Base-by-base conservation (phyloP, 1,284 basidiomycete genomes). In the Pyrrhoderma lamaoense region DNA sequence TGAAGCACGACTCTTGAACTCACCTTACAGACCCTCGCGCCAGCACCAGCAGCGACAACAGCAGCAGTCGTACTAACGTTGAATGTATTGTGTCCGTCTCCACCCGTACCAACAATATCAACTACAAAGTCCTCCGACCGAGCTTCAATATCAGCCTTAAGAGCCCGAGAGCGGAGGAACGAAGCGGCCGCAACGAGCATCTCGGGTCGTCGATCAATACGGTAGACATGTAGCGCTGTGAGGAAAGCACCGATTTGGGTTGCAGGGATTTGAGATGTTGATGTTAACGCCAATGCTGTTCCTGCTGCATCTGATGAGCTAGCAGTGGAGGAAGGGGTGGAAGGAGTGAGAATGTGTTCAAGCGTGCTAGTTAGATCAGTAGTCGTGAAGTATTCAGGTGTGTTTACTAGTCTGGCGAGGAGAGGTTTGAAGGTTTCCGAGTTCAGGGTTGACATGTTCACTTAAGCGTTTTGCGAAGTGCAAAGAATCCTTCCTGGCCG, bases 61-160 rank as follows among this genome's bases (percentile, higher is more conserved):
- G 83, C 93, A 1, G 95, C 95, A 0, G 93, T 89, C 0, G 95
- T 98, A 62, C 92, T 95, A 42, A 98, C 94, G 65, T 99, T 98
- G 76, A 95, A 99, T 0, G 95, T 89, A 62, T 98, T 92, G 69
- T 95, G 85, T 0, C 94, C 94, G 68, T 98, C 95, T 9, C 95
- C 95, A n/a, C 95, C 95, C 0, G 85, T 89, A 13, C 88, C 78
- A 48, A 85, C 85, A 55, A 74, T 80, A 68, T 72, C 82, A 65
- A 88, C 85, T 21, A 87, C 71, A 56, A 85, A 85, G 60, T 85
- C 82, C 3, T 69, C 65, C 42, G 81, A 79, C 3, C 63, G 63
- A 45, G 78, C 76, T 55, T 80, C 73, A 34, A 90, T 71, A 1
- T 67, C 69, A 0, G 79, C 79, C 50, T 76, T 75, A 45, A 89